phyloP scores from a whole-genome alignment of 1,139 yeast species.

The Oligophagozyma castellii region DNA sequence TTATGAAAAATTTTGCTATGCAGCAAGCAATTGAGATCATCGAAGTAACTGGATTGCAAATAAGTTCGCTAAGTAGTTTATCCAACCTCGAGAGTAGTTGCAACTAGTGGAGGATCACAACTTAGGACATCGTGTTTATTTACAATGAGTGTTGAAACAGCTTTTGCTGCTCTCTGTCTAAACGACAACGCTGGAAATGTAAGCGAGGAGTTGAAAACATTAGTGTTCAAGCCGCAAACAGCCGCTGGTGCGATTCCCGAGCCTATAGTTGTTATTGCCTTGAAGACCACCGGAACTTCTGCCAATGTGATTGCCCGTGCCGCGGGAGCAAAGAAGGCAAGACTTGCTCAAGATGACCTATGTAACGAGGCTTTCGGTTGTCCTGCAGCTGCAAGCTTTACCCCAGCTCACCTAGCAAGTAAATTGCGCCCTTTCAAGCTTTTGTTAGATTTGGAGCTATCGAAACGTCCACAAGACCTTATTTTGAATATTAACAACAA shows the following conservation, averaged over 20 bases:
- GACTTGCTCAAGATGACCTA: slow-evolving; percentile 75
- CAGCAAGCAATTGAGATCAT: too few species aligned
- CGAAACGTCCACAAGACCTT: slow-evolving; percentile 26
- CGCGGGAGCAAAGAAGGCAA: slow-evolving; percentile 70
- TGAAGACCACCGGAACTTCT: slow-evolving; percentile 59
- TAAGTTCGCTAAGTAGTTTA: too few species aligned
- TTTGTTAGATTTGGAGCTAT: slow-evolving; percentile 47
- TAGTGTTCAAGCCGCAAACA: slow-evolving; percentile 86
- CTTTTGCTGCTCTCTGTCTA: slow-evolving; percentile 45
- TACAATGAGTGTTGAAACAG: too few species aligned
- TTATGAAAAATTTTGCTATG: too few species aligned
- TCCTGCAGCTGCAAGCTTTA: slow-evolving; percentile 46
- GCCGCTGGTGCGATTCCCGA: slow-evolving; percentile 72
- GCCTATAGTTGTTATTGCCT: slow-evolving; percentile 72
- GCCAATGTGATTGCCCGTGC: slow-evolving; percentile 48
- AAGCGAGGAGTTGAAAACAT: slow-evolving; percentile 47
- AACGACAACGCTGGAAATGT: slow-evolving; percentile 31
- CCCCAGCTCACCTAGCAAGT: slow-evolving; percentile 43
- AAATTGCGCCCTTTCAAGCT: slow-evolving; percentile 52
- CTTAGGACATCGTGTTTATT: too few species aligned
- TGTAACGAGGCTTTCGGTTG: slow-evolving; percentile 52
- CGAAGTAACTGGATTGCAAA: too few species aligned
- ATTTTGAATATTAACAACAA: slow-evolving; percentile 45
- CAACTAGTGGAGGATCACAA: too few species aligned
- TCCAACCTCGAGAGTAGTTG: too few species aligned